A percentile compares a stretch with the other conserved stretches of the same genome.
phyloP scores from a whole-genome alignment of 208 protist genomes.

The Trypanosoma cruzi region DNA sequence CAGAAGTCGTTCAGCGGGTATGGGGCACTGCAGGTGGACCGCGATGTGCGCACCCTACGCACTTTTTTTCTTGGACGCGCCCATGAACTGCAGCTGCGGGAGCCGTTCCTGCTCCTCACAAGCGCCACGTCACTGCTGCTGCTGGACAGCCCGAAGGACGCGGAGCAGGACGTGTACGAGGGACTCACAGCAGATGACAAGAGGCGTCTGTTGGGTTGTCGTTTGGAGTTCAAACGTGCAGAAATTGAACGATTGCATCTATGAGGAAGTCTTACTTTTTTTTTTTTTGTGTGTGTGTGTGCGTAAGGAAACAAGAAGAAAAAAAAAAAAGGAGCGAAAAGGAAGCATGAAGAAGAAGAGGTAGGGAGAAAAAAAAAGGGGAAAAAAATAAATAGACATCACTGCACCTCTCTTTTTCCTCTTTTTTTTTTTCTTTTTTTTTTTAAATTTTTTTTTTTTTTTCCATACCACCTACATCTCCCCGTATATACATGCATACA shows the following conservation, averaged over 20 bases:
- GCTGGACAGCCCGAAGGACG: slow-evolving; percentile 63
- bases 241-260: slow-evolving; percentile 59
- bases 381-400: slow-evolving; percentile 6
- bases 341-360: neutral
- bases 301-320: neutral
- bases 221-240: slow-evolving; percentile 67
- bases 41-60: slow-evolving; percentile 74
- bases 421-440: neutral
- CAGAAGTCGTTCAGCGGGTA: slow-evolving; percentile 64
- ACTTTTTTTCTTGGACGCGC: slow-evolving; percentile 57
- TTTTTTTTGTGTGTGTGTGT: neutral
- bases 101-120: slow-evolving; percentile 49
- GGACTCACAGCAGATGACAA: slow-evolving; percentile 76
- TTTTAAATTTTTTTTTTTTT: slow-evolving; percentile 8
- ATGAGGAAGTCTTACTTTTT: slow-evolving; percentile 7
- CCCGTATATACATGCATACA: neutral
- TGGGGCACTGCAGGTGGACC: slow-evolving; percentile 81
- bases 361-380: neutral
- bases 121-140: slow-evolving; percentile 64
- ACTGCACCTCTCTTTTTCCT: neutral
- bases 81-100: slow-evolving; percentile 60
- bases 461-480: neutral
- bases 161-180: slow-evolving; percentile 50
- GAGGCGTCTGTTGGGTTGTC: slow-evolving; percentile 51
- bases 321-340: slow-evolving; percentile 5